Evolutionary conservation across 2,329 filamentous ascomycete species (phyloP), one percentile per base, ranked within the genome.

Genomic region (Colletotrichum musae): DNA sequence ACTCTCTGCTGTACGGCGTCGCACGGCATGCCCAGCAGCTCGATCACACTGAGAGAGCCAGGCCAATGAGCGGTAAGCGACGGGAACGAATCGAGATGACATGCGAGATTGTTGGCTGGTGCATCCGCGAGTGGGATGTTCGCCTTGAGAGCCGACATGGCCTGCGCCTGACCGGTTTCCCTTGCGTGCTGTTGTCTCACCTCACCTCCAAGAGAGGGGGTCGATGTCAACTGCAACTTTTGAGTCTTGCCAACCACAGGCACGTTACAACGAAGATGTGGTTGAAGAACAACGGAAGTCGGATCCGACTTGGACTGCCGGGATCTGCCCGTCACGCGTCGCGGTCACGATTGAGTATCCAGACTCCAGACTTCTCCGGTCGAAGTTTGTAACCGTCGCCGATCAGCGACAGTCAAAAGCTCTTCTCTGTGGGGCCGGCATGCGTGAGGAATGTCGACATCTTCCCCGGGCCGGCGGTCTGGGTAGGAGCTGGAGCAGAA

Each of bases 171-270:
- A 43, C 32, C 24, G 45, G 47, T 18, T 51, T 47, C 51, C 58
- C 58, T 63, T 57, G 64, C 24, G 64, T 57, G 64, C 43, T 43
- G 28, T 43, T 54, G 60, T 68, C 54, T 59, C 10, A 53, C 15
- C 21, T 36, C 32, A 36, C 7, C 32, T 36, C 32, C 48, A 21
- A 36, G 45, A 32, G 52, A 21, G 51, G 32, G 32, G 18, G 32
- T 32, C 28, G 26, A 39, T 12, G 62, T 36, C 21, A 45, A 24
- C 39, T 64, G 18, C 64, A 45, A 52, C 59, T 36, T 52, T 64
- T 36, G 18, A 52, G 52, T 36, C 59, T 64, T 36, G 16, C 28
- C 45, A 41, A 56, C 54, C 24, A 54, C 43, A 36, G 32, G 9
- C 32, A 56, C 54, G 61, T 66, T 69, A 41, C 66, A 66, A 7